Evolutionary conservation across 768 basidiomycete species (phyloP), one percentile per base, ranked within the genome.

Genomic region (Suillus tomentosus): DNA sequence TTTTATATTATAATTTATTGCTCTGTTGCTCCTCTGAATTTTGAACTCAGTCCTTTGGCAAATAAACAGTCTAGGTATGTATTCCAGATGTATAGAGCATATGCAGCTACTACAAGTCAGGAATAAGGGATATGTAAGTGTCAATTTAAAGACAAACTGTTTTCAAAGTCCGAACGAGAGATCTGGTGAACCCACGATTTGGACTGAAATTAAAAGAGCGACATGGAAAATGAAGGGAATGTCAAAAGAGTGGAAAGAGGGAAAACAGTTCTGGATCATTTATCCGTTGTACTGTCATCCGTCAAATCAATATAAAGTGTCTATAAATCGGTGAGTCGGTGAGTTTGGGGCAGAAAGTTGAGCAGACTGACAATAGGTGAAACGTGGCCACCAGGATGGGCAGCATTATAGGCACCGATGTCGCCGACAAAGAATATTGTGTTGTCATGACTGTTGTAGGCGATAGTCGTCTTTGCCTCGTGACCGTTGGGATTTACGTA

Each of bases 401-500:
- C 65, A 6, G 62, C 67, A 64, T 83, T 82, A 70, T 78, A 82
- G 14, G 77, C 76, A 55, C 64, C 73, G 36, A 82, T 68, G 64
- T 83, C 79, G 7, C 81, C 82, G 34, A 77, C 76, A 63, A 85
- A 79, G 68, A 82, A 79, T 3, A 85, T 69, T 0, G 59, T 63
- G 65, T 83, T 81, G 70, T 79, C 72, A 56, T 70, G 71, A 61
- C 70, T 73, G 64, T 81, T 73, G 65, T 79, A 82, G 19, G 74
- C 82, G 60, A 84, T 70, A 39, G 69, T 65, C 7, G 82, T 82
- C 8, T 62, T 60, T 17, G 80, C 76, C 42, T 69, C 71, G 53
- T 75, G 79, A 42, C 78, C 77, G 68, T 84, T 79, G 17, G 74
- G 75, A 66, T 85, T 85, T 62, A 80, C 73, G 71, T 79, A 83